Percentiles rank a stretch among this genome's conserved stretches.
Evolutionary conservation across 2,329 filamentous ascomycete genomes (phyloP).

Genomic region (Aspergillus pseudoterreus): DNA sequence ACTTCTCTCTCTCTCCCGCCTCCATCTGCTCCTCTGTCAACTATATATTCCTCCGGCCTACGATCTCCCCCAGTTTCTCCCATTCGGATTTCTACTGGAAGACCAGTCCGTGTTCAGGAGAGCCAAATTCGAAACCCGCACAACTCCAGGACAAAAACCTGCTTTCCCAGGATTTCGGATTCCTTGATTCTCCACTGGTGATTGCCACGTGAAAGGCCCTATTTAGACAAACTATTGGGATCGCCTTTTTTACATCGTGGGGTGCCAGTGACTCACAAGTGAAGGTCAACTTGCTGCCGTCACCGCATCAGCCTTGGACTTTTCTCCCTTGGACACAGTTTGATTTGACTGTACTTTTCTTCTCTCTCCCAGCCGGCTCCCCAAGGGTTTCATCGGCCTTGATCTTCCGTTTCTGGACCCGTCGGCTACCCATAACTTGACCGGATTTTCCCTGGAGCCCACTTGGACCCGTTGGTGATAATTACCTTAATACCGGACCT

Average conservation of each 20-base stretch:
- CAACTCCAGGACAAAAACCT: constrained; percentile 15
- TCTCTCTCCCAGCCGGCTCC: constrained; percentile 17
- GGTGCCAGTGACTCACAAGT: constrained; percentile 9
- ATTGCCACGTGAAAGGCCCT: constrained; percentile 11
- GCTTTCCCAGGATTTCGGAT: constrained; percentile 8
- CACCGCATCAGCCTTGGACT: constrained; percentile 19
- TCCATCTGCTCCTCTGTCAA: constrained; percentile 6
- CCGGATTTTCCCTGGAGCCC: constrained; percentile 22
- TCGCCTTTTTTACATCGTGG: constrained; percentile 13
- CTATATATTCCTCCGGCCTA: neutral
- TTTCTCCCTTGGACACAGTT: constrained; percentile 17
- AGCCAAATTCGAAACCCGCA: constrained; percentile 2
- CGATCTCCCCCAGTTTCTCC: neutral
- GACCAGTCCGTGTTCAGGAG: neutral
- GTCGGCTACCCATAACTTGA: constrained; percentile 12
- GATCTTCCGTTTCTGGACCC: constrained; percentile 16
- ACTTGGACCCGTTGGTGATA: constrained; percentile 24
- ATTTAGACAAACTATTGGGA: constrained; percentile 5
- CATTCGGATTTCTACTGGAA: constrained; percentile 2
- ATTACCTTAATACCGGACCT: constrained; percentile 21
- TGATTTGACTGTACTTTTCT: constrained; percentile 21
- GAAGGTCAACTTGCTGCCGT: constrained; percentile 17
- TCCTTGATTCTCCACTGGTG: constrained; percentile 15
- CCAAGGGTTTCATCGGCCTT: constrained; percentile 10
- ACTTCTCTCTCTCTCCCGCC: constrained; percentile 17